Base-by-base conservation (phyloP, 192 early-diverging fungal species). In the Coemansia sp. region DNA sequence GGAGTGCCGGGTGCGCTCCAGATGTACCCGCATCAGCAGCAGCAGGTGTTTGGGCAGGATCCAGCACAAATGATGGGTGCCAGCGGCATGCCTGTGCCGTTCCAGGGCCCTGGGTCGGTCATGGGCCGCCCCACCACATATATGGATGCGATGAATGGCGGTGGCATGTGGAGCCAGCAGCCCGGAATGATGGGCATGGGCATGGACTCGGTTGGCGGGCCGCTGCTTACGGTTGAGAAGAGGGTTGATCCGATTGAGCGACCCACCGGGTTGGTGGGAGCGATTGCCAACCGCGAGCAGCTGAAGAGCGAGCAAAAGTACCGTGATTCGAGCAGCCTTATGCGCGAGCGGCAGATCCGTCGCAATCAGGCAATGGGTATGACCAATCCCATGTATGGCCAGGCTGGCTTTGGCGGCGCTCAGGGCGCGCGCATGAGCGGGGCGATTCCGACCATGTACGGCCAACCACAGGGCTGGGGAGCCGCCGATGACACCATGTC, bases 251-350 rank as follows among this genome's bases (percentile, higher is more conserved):
- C 78, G 18, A 77, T 74, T 10, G 69, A 76, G 66, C 65, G 70
- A 18, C 72, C 73, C 10, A 80, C 74, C 0, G 82, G 82, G 3
- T 68, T 83, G 47, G 82, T 83, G 6, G 82, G 82, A 26, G 82
- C 82, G 5, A 83, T 83, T 65, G 82, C 82, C 52, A 77, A 68
- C 25, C 78, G 77, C 49, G 78, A 83, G 74, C 82, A 83, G 60
- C 69, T 81, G 70, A 74, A 76, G 71, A 76, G 69, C 67, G 71
- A 77, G 67, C 73, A 77, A 63, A 84, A 84, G 61, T 84, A 84
- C 62, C 74, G 74, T 59, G 78, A 84, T 59, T 76, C 82, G 32
- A 78, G 68, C 71, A 77, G 74, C 22, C 62, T 82, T 59, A 82
- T 82, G 81, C 65, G 67, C 53, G 81, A 82, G 68, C 74, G 75